Percentiles rank a stretch among this genome's conserved stretches.
Conservation (phyloP, 495 filamentous ascomycete genomes). For the Achaetomiella virescens region DNA sequence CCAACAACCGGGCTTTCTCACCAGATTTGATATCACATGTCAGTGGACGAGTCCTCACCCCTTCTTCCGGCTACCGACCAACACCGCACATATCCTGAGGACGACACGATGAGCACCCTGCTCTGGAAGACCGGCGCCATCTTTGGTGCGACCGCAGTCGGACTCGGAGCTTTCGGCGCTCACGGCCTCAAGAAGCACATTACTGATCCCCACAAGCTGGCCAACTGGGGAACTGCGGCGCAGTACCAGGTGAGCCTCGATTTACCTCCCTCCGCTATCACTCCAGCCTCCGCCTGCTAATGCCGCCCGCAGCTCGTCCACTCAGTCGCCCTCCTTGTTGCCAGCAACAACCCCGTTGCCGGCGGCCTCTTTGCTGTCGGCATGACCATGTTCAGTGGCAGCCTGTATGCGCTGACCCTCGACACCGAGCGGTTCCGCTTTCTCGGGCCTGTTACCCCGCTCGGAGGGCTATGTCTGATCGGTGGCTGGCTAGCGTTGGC, state of each 20-base stretch:
- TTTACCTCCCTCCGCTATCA: neutral
- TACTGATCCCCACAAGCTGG: conserved; percentile 46
- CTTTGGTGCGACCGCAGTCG: conserved; percentile 53
- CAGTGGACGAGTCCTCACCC: conserved; percentile 7
- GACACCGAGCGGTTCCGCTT: conserved; percentile 50
- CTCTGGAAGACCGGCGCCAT: conserved; percentile 56
- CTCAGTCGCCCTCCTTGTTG: conserved; percentile 49
- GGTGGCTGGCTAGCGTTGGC: conserved; percentile 45
- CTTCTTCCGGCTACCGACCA: neutral
- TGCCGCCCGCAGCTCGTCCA: conserved; percentile 45
- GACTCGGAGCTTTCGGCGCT: conserved; percentile 58
- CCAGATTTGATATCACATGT: too few relatives aligned
- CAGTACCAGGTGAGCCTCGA: conserved; percentile 50
- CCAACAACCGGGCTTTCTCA: too few relatives aligned
- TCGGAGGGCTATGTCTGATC: conserved; percentile 54
- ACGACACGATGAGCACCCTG: conserved; percentile 20
- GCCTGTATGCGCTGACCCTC: conserved; percentile 53
- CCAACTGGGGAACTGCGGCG: conserved; percentile 52
- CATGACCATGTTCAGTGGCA: conserved; percentile 55
- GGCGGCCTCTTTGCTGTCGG: conserved; percentile 38
- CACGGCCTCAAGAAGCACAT: conserved; percentile 55
- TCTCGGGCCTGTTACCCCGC: conserved; percentile 53
- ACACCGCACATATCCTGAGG: neutral
- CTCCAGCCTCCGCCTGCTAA: neutral
- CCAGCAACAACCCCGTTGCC: conserved; percentile 34